phyloP scores from a whole-genome alignment of 2,329 filamentous ascomycete genomes.

The Pestalotiopsis sp. region DNA sequence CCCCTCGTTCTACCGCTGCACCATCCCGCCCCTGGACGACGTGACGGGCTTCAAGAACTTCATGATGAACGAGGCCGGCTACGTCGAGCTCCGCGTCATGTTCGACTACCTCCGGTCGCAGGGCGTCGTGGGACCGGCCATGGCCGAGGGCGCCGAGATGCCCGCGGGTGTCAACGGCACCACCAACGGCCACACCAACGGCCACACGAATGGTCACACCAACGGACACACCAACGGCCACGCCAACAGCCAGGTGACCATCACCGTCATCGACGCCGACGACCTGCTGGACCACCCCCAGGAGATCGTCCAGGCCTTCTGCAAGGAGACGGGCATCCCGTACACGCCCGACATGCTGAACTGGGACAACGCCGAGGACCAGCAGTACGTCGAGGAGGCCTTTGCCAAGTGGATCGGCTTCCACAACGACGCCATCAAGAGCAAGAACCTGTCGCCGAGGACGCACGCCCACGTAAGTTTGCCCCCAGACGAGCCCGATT shows the following conservation, averaged over 20 bases:
- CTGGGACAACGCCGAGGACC: slow-evolving; percentile 78
- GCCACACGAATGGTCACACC: slow-evolving; percentile 33
- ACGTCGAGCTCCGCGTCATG: slow-evolving; percentile 80
- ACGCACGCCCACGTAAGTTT: slow-evolving; percentile 59
- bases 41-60: slow-evolving; percentile 87
- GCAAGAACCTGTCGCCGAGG: slow-evolving; percentile 73
- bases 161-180: slow-evolving; percentile 26
- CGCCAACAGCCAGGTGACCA: slow-evolving; percentile 59
- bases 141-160: slow-evolving; percentile 45
- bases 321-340: slow-evolving; percentile 76
- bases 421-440: slow-evolving; percentile 91
- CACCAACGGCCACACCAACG: slow-evolving; percentile 25
- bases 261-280: slow-evolving; percentile 91
- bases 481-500: slow-evolving; percentile 3
- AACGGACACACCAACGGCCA: slow-evolving; percentile 35
- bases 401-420: slow-evolving; percentile 99
- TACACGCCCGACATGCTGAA: slow-evolving; percentile 78
- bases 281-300: slow-evolving; percentile 87
- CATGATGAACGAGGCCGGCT: slow-evolving; percentile 86
- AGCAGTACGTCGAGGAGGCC: slow-evolving; percentile 66
- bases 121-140: slow-evolving; percentile 69
- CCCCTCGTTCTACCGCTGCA: slow-evolving; percentile 94
- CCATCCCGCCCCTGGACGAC: slow-evolving; percentile 79
- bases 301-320: slow-evolving; percentile 76
- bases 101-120: slow-evolving; percentile 80